Percentiles rank a stretch among this genome's conserved stretches.
These are phyloP conservation scores for Groenewaldozyma sp. DNA, from an alignment of 1,139 yeast genomes.

Conservation along the genomic window DNA sequence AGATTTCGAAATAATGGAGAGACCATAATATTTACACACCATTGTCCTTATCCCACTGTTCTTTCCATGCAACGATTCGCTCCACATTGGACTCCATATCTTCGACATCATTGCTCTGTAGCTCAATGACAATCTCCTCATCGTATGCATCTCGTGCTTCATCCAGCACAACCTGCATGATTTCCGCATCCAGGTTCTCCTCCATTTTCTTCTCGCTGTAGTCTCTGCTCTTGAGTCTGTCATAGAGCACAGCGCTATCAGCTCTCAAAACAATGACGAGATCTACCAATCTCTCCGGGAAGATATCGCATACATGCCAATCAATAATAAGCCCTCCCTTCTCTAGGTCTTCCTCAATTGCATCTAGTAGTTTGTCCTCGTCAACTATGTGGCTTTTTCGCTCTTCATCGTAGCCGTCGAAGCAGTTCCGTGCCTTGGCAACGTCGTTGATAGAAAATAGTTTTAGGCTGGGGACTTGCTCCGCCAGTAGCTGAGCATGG, in stretches of 20 bases:
- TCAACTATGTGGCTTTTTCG: slow-evolving; percentile 85
- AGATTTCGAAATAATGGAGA: background rate
- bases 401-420: slow-evolving; percentile 77
- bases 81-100: slow-evolving; percentile 74
- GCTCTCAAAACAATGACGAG: slow-evolving; percentile 82
- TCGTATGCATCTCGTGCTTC: slow-evolving; percentile 82
- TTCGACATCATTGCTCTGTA: slow-evolving; percentile 61
- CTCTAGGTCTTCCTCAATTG: slow-evolving; percentile 65
- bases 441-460: slow-evolving; percentile 70
- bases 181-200: slow-evolving; percentile 93
- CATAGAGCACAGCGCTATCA: slow-evolving; percentile 61
- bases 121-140: slow-evolving; percentile 71
- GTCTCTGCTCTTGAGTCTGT: slow-evolving; percentile 57
- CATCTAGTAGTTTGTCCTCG: slow-evolving; percentile 79
- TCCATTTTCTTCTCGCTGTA: slow-evolving; percentile 74
- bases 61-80: slow-evolving; percentile 64
- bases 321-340: slow-evolving; percentile 83
- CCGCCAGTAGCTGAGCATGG: slow-evolving; percentile 58
- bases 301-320: slow-evolving; percentile 96
- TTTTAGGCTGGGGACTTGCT: slow-evolving; percentile 41
- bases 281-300: slow-evolving; percentile 88
- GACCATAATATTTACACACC: background rate
- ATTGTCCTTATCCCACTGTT: slow-evolving; percentile 47
- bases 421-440: slow-evolving; percentile 69
- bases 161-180: slow-evolving; percentile 82